Evolutionary conservation across 129 eudicot species (phyloP).

Genomic region (Arctium minus): DNA sequence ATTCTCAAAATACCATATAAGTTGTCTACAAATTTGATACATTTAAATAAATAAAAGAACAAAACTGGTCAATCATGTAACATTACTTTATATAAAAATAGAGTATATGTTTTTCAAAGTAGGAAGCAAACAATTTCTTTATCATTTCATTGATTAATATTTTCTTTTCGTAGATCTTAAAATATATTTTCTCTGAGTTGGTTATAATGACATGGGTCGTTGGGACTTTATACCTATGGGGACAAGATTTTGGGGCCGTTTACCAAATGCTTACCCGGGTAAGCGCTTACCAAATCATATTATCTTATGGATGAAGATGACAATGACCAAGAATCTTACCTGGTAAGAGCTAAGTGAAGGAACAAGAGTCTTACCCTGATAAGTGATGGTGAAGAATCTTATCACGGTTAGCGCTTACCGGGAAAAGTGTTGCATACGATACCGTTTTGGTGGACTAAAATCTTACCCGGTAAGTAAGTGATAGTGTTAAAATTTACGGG

Average conservation of each 20-base stretch:
- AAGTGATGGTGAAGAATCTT: too few relatives aligned
- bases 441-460: too few relatives aligned
- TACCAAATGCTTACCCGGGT: too few relatives aligned
- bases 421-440: too few relatives aligned
- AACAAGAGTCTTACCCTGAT: too few relatives aligned
- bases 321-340: too few relatives aligned
- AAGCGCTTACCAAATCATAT: too few relatives aligned
- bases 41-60: not conserved
- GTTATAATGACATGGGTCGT: not conserved
- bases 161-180: not conserved
- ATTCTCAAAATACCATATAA: not conserved
- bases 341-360: too few relatives aligned
- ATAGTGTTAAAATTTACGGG: too few relatives aligned
- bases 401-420: too few relatives aligned
- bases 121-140: not conserved
- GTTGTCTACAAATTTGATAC: not conserved
- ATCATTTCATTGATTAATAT: not conserved
- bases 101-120: not conserved
- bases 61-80: not conserved
- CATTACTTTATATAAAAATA: not conserved
- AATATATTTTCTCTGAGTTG: not conserved
- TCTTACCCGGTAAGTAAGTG: too few relatives aligned
- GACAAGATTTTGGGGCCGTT: not conserved
- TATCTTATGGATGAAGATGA: too few relatives aligned
- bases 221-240: not conserved